phyloP scores from a whole-genome alignment of 1,284 basidiomycete species.

The Heterobasidion occidentale region DNA sequence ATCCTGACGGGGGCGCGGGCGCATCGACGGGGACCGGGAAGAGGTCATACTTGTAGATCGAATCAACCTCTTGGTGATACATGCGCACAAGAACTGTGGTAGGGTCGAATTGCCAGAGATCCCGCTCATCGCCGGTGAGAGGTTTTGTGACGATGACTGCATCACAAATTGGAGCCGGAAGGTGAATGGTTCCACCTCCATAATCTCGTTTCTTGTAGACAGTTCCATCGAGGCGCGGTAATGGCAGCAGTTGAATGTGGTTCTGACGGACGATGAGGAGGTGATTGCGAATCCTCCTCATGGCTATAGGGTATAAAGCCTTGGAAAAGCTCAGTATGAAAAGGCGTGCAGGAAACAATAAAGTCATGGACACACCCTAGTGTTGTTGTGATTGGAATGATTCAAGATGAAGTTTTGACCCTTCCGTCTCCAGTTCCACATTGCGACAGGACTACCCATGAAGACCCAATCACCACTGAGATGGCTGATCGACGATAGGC shows the following conservation, averaged over 20 bases:
- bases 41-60: slow-evolving; percentile 23
- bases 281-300: slow-evolving; percentile 21
- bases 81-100: slow-evolving; percentile 23
- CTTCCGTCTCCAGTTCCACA: slow-evolving; percentile 12
- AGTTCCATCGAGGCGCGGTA: slow-evolving; percentile 21
- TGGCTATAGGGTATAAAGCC: slow-evolving; percentile 18
- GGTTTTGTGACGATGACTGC: slow-evolving; percentile 16
- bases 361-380: slow-evolving; percentile 2
- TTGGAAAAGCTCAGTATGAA: slow-evolving; percentile 4
- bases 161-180: neutral
- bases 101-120: slow-evolving; percentile 21
- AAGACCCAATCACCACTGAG: slow-evolving; percentile 11
- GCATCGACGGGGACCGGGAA: slow-evolving; percentile 14
- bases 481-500: slow-evolving; percentile 7
- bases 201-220: neutral
- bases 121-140: slow-evolving; percentile 11
- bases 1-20: neutral
- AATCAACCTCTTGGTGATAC: slow-evolving; percentile 16
- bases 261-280: slow-evolving; percentile 22
- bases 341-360: neutral
- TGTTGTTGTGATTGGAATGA: slow-evolving; percentile 5
- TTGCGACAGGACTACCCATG: slow-evolving; percentile 10
- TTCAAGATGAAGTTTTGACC: slow-evolving; percentile 9
- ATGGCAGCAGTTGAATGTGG: slow-evolving; percentile 19
- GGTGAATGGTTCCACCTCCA: neutral